Conservation (phyloP, 768 basidiomycete genomes). For the Amanita inopinata region DNA sequence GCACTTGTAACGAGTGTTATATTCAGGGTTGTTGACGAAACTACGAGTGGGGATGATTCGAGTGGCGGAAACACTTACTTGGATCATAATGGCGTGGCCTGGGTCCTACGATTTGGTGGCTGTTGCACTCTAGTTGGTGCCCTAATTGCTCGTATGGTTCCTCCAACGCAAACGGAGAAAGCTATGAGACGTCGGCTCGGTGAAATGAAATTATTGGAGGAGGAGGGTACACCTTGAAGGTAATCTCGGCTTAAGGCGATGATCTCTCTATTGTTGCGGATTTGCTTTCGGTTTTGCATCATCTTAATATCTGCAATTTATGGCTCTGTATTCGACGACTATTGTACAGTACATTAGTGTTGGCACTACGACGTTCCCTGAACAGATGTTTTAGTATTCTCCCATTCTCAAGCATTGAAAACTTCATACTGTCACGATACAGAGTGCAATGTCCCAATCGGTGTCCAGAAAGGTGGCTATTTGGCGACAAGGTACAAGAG, state of each 20-base stretch:
- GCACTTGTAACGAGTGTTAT: constrained; percentile 81
- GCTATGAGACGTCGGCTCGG: constrained; percentile 77
- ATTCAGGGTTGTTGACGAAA: constrained; percentile 70
- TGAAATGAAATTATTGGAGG: constrained; percentile 67
- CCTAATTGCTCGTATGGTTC: constrained; percentile 66
- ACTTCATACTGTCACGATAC: constrained; percentile 26
- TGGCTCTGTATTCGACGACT: constrained; percentile 1
- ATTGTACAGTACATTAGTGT: background rate
- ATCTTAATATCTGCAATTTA: constrained; percentile 9
- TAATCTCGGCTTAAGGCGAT: constrained; percentile 2
- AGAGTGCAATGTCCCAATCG: constrained; percentile 50
- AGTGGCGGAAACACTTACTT: constrained; percentile 47
- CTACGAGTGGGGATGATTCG: constrained; percentile 30
- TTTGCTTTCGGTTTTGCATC: constrained; percentile 9
- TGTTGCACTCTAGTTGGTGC: constrained; percentile 81
- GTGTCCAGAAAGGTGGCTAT: constrained; percentile 33
- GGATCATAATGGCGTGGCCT: constrained; percentile 85
- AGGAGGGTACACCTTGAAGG: constrained; percentile 28
- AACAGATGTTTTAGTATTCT: too few species aligned
- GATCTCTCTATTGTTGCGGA: constrained; percentile 4
- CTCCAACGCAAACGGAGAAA: constrained; percentile 86
- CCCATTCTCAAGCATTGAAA: background rate
- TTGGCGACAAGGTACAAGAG: constrained; percentile 40
- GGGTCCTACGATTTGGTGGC: constrained; percentile 91
- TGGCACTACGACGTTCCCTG: too few species aligned